Evolutionary conservation across 768 basidiomycete genomes (phyloP), one percentile per base, ranked within the genome.

Genomic region (Lactifluus rugatus): DNA sequence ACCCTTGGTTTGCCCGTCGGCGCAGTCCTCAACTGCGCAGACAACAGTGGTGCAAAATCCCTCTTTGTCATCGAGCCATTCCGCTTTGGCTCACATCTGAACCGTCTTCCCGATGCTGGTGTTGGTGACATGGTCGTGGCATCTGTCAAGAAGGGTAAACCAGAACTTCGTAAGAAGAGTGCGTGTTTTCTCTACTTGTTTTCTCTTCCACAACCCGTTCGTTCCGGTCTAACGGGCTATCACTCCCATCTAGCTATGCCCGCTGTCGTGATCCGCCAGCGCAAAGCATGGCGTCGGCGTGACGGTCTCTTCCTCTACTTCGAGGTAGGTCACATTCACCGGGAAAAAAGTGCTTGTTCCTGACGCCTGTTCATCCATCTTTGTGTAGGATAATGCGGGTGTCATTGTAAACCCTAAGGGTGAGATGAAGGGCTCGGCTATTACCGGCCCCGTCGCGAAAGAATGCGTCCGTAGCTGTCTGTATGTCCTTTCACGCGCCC

Each of bases 291-390:
- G 96, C 86, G 96, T 69, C 82, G 96, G 77, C 83, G 84, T 76
- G 96, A 99, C 70, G 96, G 96, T 72, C 91, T 97, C 62, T 96
- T 96, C 85, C 87, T 98, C 71, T 96, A 97, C 82, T 96, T 95
- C 64, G 93, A 95, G 81, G 87, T 85, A 56, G 46, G 79, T 14
- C 49, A 44, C 17, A 11, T 10, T 3, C 14, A 28, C 14, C n/a
- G 25, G 14, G 37, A 34, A 36, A 16, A n/a, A 26, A 7, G 19
- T 42, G 13, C 39, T 28, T 2, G 16, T 7, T 23, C 31, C 42
- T 49, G 32, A 51, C 21, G 19, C 42, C 48, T 34, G 10, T 45
- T 26, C 13, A 31, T 21, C 16, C 13, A 31, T 21, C 16, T 6
- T 48, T 49, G 41, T 23, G 25, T 52, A 87, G 87, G 93, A 95